These are phyloP conservation scores for Kodamaea plutei DNA, from an alignment of 1,139 yeast species.

Conservation along the genomic window DNA sequence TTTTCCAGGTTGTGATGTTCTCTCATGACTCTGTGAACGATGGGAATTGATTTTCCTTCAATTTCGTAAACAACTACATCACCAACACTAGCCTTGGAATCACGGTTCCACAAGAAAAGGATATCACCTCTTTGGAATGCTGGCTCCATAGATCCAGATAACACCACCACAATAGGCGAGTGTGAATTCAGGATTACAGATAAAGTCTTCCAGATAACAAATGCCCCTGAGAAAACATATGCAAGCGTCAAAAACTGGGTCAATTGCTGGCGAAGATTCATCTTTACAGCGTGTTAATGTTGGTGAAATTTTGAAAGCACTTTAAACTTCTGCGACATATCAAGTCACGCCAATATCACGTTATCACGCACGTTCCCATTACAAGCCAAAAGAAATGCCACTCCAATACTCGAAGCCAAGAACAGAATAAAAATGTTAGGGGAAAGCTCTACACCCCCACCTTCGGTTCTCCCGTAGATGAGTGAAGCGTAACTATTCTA, in stretches of 20 bases:
- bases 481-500: too few relatives aligned
- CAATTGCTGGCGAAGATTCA: conserved; percentile 47
- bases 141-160: conserved; percentile 99
- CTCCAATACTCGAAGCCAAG: too few relatives aligned
- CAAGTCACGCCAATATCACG: too few relatives aligned
- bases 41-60: conserved; percentile 77
- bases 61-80: conserved; percentile 95
- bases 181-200: conserved; percentile 77
- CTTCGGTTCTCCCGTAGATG: too few relatives aligned
- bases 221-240: conserved; percentile 82
- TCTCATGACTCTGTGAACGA: conserved; percentile 90
- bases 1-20: conserved; percentile 60
- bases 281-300: too few relatives aligned
- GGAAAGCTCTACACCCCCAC: too few relatives aligned
- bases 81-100: conserved; percentile 68
- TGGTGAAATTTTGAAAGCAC: too few relatives aligned
- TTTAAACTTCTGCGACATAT: too few relatives aligned
- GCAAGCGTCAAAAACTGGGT: conserved; percentile 64
- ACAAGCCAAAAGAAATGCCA: too few relatives aligned
- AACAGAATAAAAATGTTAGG: too few relatives aligned
- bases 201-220: conserved; percentile 85
- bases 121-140: conserved; percentile 98
- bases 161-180: conserved; percentile 93
- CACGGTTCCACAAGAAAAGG: conserved; percentile 85
- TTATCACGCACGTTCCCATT: too few relatives aligned